A percentile compares a stretch with the other conserved stretches of the same genome.
Conservation (phyloP, 208 protist genomes). For the Trypanosoma rangeli region DNA sequence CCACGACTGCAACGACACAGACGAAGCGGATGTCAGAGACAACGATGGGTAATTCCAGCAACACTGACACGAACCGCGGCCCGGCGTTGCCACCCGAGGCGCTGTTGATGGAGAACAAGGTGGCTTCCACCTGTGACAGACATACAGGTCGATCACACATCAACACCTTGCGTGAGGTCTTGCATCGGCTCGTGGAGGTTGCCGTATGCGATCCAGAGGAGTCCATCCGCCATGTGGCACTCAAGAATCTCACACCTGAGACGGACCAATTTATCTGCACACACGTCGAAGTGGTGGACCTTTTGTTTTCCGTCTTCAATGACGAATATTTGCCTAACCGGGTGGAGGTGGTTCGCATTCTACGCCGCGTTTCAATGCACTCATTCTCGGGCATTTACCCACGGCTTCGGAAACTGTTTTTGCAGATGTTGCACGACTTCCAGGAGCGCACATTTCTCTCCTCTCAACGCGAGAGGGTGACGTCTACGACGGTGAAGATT, state of each 20-base stretch:
- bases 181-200: conserved; percentile 67
- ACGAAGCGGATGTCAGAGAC: not conserved
- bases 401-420: conserved; percentile 60
- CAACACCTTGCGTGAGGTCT: conserved; percentile 54
- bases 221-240: conserved; percentile 53
- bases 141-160: conserved; percentile 70
- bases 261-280: conserved; percentile 73
- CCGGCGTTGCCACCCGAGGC: not conserved
- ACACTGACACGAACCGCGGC: not conserved
- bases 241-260: conserved; percentile 47
- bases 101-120: not conserved
- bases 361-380: conserved; percentile 60
- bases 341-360: conserved; percentile 53
- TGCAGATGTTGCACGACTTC: conserved; percentile 56
- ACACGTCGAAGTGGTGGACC: conserved; percentile 54
- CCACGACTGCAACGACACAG: no score
- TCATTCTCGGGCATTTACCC: conserved; percentile 65
- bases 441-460: conserved; percentile 12
- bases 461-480: not conserved
- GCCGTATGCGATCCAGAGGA: conserved; percentile 72
- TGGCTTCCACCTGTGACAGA: conserved; percentile 15
- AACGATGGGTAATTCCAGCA: not conserved
- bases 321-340: conserved; percentile 66
- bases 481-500: conserved; percentile 10
- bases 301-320: conserved; percentile 66